phyloP scores from a whole-genome alignment of 768 basidiomycete genomes.

The Termitomyces sp. region DNA sequence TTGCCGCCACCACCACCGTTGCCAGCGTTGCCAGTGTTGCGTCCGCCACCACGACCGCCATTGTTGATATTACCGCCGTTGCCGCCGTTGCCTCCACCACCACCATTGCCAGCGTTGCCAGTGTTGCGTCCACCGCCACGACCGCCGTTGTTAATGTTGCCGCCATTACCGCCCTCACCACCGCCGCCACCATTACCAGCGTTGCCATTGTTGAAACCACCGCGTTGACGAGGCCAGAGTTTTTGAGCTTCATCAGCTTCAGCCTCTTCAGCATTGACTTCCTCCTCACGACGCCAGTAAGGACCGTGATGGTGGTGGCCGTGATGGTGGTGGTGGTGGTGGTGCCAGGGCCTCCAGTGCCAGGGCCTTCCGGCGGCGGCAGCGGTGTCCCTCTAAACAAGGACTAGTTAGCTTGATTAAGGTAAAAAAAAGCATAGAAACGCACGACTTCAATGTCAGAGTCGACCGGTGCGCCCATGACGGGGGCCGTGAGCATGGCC shows the following conservation, averaged over 20 bases:
- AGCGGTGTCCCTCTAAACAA: not conserved
- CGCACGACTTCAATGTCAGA: slow-evolving; percentile 1
- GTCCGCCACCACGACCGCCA: not conserved
- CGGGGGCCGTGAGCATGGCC: slow-evolving; percentile 7
- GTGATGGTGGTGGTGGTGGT: not conserved
- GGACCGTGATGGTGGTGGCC: not conserved
- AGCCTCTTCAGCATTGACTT: not conserved
- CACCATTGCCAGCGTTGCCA: slow-evolving; percentile 7
- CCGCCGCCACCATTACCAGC: slow-evolving; percentile 5
- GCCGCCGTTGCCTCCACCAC: slow-evolving; percentile 2
- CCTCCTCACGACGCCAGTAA: not conserved
- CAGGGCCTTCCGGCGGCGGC: not conserved
- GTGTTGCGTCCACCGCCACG: not conserved
- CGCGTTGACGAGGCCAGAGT: not conserved
- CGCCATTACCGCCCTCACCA: not conserved
- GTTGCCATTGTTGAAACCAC: not conserved
- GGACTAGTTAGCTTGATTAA: not conserved
- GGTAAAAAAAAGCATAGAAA: not conserved
- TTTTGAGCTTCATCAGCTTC: not conserved
- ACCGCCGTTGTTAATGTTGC: too few relatives aligned
- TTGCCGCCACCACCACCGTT: slow-evolving; percentile 7
- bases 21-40: slow-evolving; percentile 4
- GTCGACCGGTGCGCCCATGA: slow-evolving; percentile 1
- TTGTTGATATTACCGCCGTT: slow-evolving; percentile 2
- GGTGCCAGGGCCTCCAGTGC: not conserved